Evolutionary conservation across 2,329 filamentous ascomycete genomes (phyloP).

Genomic region (Colletotrichum siamense): DNA sequence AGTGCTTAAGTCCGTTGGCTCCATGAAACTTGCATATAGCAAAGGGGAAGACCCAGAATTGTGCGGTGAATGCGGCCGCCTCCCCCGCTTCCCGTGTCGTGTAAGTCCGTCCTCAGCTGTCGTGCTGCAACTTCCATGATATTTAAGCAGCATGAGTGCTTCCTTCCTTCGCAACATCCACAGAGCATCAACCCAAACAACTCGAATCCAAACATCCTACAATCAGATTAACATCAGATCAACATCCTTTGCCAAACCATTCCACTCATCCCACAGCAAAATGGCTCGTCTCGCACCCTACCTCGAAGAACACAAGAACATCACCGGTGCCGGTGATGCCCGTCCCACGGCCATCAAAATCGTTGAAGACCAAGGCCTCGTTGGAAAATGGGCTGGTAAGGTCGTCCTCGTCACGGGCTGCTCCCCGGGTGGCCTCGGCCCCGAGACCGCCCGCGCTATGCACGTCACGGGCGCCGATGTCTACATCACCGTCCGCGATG

Average conservation of each 20-base stretch:
- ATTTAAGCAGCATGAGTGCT: neutral
- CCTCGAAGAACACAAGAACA: conserved; percentile 1
- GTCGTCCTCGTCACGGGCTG: conserved; percentile 38
- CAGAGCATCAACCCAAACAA: neutral
- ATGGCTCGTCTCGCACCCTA: conserved; percentile 17
- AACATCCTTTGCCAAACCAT: neutral
- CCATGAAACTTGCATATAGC: neutral
- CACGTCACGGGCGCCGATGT: conserved; percentile 18
- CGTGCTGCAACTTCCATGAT: neutral
- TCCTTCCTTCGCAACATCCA: neutral
- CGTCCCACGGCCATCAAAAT: conserved; percentile 24
- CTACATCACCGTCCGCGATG: conserved; percentile 16
- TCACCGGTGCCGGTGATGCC: conserved; percentile 22
- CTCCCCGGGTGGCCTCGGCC: conserved; percentile 44
- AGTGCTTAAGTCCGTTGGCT: neutral
- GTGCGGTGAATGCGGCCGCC: neutral
- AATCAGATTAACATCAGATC: neutral
- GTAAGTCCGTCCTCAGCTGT: neutral
- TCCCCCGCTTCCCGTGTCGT: neutral
- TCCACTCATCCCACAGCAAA: neutral
- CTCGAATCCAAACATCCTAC: neutral
- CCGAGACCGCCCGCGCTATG: conserved; percentile 40
- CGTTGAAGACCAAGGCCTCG: conserved; percentile 20
- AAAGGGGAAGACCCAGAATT: neutral
- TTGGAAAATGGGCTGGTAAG: conserved; percentile 16